phyloP scores from a whole-genome alignment of 2,329 filamentous ascomycete genomes.

The Pyrenochaeta sp. region DNA sequence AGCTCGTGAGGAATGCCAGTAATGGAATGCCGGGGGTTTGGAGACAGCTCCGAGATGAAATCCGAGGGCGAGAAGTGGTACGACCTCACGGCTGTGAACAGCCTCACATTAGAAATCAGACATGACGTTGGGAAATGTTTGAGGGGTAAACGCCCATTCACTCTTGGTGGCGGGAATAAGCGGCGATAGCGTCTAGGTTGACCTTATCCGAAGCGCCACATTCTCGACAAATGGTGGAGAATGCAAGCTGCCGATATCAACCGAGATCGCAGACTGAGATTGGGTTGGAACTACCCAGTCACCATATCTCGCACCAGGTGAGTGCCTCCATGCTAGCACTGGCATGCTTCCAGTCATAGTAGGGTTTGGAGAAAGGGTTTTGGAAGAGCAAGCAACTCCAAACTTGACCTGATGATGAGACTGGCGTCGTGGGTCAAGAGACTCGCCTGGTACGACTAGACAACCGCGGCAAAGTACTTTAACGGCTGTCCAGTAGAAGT shows the following conservation, averaged over 20 bases:
- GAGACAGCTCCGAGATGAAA: neutral
- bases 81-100: neutral
- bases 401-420: neutral
- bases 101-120: neutral
- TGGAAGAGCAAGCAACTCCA: neutral
- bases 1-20: neutral
- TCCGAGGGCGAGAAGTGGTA: neutral
- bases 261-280: neutral
- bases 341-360: too few relatives aligned
- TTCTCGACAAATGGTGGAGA: neutral
- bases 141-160: slow-evolving; percentile 6
- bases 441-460: neutral
- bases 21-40: neutral
- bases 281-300: too few relatives aligned
- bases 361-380: neutral
- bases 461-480: slow-evolving; percentile 14
- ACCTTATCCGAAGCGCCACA: neutral
- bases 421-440: neutral
- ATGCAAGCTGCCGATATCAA: neutral
- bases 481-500: slow-evolving; percentile 1
- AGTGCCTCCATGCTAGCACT: too few relatives aligned
- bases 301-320: too few relatives aligned
- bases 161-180: slow-evolving; percentile 12
- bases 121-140: slow-evolving; percentile 6
- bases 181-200: slow-evolving; percentile 9